Evolutionary conservation across 2,329 filamentous ascomycete genomes (phyloP), one percentile per base, ranked within the genome.

Genomic region (Lasiodiplodia sp.): DNA sequence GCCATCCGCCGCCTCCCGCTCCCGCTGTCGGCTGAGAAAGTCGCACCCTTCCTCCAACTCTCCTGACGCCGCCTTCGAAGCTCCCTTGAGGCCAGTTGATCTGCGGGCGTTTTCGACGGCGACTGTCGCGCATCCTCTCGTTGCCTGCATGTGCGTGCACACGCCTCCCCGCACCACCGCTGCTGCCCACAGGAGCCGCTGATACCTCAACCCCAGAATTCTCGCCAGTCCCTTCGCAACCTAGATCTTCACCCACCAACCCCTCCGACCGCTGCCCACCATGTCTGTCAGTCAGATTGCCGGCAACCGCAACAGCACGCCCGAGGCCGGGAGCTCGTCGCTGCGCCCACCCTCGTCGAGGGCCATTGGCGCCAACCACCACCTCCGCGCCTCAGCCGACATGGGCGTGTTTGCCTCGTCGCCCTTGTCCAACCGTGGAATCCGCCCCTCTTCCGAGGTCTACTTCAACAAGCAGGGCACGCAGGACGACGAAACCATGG

Each of bases 371-470:
- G 87, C 91, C 70, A 91, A 91, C 68, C 92, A 95, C 81, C 92
- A 96, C 79, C 90, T 99, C 71, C 93, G 96, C 76, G 93, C 94
- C 57, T 99, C 96, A 65, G 95, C 96, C 75, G 96, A 99, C 79
- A 97, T 98, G 92, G 92, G 93, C 71, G 91, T 91, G 62, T 92
- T 97, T 77, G 76, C 77, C 55, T 89, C 82, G 78, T 93, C 84
- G 75, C 91, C 84, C 75, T 88, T 89, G 38, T 88, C 92, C 53
- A 91, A 88, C 77, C 92, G 94, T 73, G 87, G 85, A 77, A 97
- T 97, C 75, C 92, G 96, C 69, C 96, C 96, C 38, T 94, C 94
- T 31, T 98, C 96, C 23, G 96, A 99, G 79, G 94, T 98, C 71
- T 89, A 89, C 80, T 97, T 95, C 80, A 94, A 92, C 72, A 92